Conservation (phyloP, 768 basidiomycete genomes). For the Tulasnella sp. region DNA sequence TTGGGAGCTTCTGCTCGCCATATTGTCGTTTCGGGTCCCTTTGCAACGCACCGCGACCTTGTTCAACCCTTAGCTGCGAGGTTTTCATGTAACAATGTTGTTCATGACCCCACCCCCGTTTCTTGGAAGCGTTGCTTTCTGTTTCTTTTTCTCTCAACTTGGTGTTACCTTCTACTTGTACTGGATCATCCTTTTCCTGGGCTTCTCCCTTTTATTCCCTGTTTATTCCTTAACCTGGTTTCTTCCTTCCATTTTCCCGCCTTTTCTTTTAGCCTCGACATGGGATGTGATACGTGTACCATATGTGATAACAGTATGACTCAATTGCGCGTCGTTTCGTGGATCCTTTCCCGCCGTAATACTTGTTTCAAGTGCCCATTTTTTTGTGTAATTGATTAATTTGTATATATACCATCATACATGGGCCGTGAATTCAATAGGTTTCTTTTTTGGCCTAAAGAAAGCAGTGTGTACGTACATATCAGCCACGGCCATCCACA, state of each 20-base stretch:
- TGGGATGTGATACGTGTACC: slow-evolving; percentile 2
- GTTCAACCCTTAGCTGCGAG: neutral
- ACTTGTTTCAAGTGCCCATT: neutral
- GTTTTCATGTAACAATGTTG: no score
- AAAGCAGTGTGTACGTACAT: neutral
- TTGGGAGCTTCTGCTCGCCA: neutral
- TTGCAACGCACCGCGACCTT: neutral
- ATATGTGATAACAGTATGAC: slow-evolving; percentile 1
- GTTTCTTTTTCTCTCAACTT: neutral
- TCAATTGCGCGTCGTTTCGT: neutral
- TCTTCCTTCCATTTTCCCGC: neutral
- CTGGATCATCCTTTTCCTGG: neutral
- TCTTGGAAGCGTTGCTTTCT: neutral
- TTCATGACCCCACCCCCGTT: neutral
- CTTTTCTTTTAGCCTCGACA: neutral
- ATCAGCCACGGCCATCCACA: neutral
- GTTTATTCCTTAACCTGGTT: slow-evolving; percentile 1
- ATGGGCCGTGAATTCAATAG: neutral
- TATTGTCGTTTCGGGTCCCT: neutral
- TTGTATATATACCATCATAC: neutral
- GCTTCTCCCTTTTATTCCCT: neutral
- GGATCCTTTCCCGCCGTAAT: neutral
- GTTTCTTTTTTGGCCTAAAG: neutral
- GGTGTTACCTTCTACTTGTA: neutral
- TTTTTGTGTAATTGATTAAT: neutral